Percentiles rank a stretch among this genome's conserved stretches.
These are phyloP conservation scores for Paramecium octaurelia DNA, from an alignment of 73 alveolate genomes.

Conservation along the genomic window DNA sequence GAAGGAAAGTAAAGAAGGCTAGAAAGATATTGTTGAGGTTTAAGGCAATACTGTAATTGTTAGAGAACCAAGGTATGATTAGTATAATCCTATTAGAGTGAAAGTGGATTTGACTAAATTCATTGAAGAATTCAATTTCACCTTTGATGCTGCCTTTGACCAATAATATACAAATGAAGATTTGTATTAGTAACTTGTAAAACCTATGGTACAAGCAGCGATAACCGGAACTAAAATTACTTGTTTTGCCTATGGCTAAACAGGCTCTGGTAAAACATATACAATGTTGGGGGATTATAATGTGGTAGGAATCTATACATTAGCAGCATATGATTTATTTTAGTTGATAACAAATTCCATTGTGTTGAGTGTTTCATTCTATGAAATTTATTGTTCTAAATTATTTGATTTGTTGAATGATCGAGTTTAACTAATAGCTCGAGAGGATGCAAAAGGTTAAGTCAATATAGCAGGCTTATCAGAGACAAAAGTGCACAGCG, in stretches of 20 bases:
- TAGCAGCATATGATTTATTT: slow-evolving; percentile 96
- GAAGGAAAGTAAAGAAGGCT: slow-evolving; percentile 88
- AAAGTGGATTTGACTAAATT: slow-evolving; percentile 99
- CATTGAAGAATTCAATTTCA: slow-evolving; percentile 96
- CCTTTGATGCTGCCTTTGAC: slow-evolving; percentile 93
- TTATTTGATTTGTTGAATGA: slow-evolving; percentile 96
- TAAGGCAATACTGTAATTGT: slow-evolving; percentile 85
- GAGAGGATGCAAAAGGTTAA: slow-evolving; percentile 98
- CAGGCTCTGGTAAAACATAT: slow-evolving; percentile 99
- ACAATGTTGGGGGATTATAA: slow-evolving; percentile 96
- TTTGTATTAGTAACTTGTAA: slow-evolving; percentile 56
- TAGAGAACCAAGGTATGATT: slow-evolving; percentile 90
- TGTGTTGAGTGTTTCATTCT: slow-evolving; percentile 90
- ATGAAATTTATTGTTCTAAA: slow-evolving; percentile 99
- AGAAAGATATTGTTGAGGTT: slow-evolving; percentile 88
- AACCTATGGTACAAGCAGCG: slow-evolving; percentile 97
- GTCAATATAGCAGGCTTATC: slow-evolving; percentile 96
- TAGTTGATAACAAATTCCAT: slow-evolving; percentile 75
- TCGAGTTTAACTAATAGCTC: slow-evolving; percentile 83
- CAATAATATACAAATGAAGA: slow-evolving; percentile 91
- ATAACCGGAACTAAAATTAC: slow-evolving; percentile 88
- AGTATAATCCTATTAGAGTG: slow-evolving; percentile 54
- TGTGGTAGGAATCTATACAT: slow-evolving; percentile 95
- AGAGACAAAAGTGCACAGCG: slow-evolving; percentile 73
- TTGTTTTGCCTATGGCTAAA: slow-evolving; percentile 96